Evolutionary conservation across 2,329 filamentous ascomycete genomes (phyloP).

Genomic region (Alternaria postmessia): DNA sequence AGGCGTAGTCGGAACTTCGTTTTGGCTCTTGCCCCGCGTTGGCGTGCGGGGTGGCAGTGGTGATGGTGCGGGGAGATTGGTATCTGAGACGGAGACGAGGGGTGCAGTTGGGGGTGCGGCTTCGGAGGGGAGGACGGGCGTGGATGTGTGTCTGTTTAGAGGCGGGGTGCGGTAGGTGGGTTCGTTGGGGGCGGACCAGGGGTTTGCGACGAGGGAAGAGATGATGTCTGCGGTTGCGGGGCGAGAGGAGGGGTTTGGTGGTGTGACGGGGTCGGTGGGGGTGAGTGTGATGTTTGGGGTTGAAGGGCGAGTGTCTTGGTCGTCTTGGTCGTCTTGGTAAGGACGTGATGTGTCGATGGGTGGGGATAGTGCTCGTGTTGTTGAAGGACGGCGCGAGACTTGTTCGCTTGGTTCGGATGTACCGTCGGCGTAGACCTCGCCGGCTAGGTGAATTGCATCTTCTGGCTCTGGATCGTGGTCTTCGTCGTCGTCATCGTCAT

Average conservation of each 20-base stretch:
- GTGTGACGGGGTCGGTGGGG: conserved; percentile 19
- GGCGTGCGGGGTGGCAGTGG: conserved; percentile 13
- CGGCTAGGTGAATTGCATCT: conserved; percentile 54
- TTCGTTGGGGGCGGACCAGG: conserved; percentile 34
- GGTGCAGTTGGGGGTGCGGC: conserved; percentile 23
- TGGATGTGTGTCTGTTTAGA: conserved; percentile 36
- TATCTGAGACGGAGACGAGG: conserved; percentile 24
- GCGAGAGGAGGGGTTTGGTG: conserved; percentile 13
- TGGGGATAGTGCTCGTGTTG: conserved; percentile 32
- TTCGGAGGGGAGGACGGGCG: conserved; percentile 42
- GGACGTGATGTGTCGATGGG: conserved; percentile 34
- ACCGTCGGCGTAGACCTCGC: conserved; percentile 49
- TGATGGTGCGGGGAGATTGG: conserved; percentile 15
- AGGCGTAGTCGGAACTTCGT: conserved; percentile 29
- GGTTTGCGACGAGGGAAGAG: conserved; percentile 38
- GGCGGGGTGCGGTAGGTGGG: conserved; percentile 12
- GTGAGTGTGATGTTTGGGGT: conserved; percentile 39
- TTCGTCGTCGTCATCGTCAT: conserved; percentile 67
- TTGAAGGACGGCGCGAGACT: conserved; percentile 33
- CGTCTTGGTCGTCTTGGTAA: conserved; percentile 28
- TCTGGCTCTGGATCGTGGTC: conserved; percentile 50
- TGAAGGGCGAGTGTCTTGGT: conserved; percentile 24
- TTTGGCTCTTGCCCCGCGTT: conserved; percentile 20
- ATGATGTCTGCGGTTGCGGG: conserved; percentile 24
- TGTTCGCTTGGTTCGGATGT: conserved; percentile 23